Base-by-base conservation (phyloP, 176 grass and related monocot genomes). In the Guadua angustifolia region DNA sequence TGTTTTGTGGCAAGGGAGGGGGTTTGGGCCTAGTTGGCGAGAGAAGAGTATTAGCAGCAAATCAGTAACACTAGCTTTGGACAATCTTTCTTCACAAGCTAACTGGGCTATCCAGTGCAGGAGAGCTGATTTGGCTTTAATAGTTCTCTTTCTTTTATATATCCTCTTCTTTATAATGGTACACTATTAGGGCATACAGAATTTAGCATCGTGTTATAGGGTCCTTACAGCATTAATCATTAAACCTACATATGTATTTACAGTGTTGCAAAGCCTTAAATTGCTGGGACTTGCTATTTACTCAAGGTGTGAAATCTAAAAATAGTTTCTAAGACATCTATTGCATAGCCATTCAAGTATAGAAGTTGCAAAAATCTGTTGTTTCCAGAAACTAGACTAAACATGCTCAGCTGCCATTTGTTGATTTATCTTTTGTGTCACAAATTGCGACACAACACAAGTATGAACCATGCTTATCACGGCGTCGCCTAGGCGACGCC, bases 71-170 rank as follows among this genome's bases (percentile, higher is more conserved):
- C 9, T 49, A 64, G 26, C 16, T 65, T 49, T 63, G 42, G 24
- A 16, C 38, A 42, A 79, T 79, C 43, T 79, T 50, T 79, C 44
- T 66, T 79, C 77, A 66, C 26, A 75, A 58, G 73, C 12, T 18
- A 38, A 79, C 19, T 79, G 42, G 8, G 43, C 19, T 47, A 49
- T 46, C 15, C 16, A 61, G 42, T 46, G 22, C 16, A 61, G 42
- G 75, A 78, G 14, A 35, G 57, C 18, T 63, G 57, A 78, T 19
- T 78, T 47, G 29, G 75, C 8, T 29, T 78, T 14, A 64, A 46
- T 24, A 2, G 19, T 63, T 47, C 22, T 24, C 14, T 78, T 45
- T 78, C 39, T 78, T 46, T 63, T 63, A 5, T 32, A 21, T 78
- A 19, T 64, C 21, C 46, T 74, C 47, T 12, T 74, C 33, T 74